Evolutionary conservation across 768 basidiomycete species (phyloP), one percentile per base, ranked within the genome.

Genomic region (Daedaleopsis sinensis): DNA sequence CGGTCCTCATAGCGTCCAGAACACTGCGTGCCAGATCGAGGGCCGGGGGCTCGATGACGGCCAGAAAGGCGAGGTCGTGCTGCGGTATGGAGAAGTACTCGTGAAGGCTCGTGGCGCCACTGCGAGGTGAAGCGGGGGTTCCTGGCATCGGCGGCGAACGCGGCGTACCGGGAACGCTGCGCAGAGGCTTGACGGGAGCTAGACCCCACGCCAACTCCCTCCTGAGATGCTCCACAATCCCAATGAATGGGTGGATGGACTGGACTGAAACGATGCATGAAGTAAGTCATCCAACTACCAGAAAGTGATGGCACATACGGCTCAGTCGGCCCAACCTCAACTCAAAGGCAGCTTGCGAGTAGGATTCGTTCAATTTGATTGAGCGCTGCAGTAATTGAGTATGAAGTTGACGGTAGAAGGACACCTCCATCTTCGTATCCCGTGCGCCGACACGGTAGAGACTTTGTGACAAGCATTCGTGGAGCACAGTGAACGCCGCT

Each of bases 321-420:
- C 75, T 74, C 37, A 82, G 67, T 21, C 80, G 75, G 23, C 80
- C 80, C 8, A 81, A 61, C 7, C 80, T 75, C 35, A 81, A 68
- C 54, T 83, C 81, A 52, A 83, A 81, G 3, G 76, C 72, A 12
- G 81, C 80, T 60, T 79, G 79, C 3, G 76, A 76, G 62, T 82
- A 81, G 21, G 72, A 69, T 43, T 74, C 65, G 58, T 80, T 78
- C 39, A 83, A 68, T 27, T 72, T 71, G 37, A 79, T 69, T 16
- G 79, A 78, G 23, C 69, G 71, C 36, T 67, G 65, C 15, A 80
- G 63, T 5, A 81, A 66, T 7, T 76, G 65, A 13, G 46, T 55
- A 16, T 72, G 68, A 23, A 71, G 63, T 43, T 67, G 59, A 16
- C 65, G 60, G 39, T 67, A 67, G 27, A 66, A 47, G 19, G 57